These are phyloP conservation scores for Akanthomyces lecanii DNA, from an alignment of 2,329 filamentous ascomycete species.

Conservation along the genomic window DNA sequence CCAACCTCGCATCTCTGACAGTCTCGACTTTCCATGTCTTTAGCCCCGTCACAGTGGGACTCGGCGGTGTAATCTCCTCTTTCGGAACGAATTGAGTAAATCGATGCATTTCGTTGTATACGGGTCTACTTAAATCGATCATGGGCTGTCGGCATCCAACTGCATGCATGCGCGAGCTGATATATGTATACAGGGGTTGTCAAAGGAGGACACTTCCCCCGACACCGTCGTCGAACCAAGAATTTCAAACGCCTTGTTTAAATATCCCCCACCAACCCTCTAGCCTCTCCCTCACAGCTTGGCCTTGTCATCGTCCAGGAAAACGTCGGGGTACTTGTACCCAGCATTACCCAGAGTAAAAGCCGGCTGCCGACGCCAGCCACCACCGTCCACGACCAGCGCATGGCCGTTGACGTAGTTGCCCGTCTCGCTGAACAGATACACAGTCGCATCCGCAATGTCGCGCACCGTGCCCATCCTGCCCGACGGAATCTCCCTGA, in stretches of 20 bases:
- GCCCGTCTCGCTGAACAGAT: slow-evolving; percentile 78
- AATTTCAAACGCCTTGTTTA: not conserved
- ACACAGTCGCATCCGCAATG: slow-evolving; percentile 89
- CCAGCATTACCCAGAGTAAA: slow-evolving; percentile 40
- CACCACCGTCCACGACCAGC: slow-evolving; percentile 66
- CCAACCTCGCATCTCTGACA: not conserved
- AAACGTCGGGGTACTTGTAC: slow-evolving; percentile 52
- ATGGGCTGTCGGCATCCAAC: not conserved
- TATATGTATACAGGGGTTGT: not conserved
- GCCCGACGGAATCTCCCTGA: slow-evolving; percentile 62
- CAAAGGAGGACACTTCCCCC: not conserved
- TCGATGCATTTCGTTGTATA: not conserved
- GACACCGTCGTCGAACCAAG: not conserved
- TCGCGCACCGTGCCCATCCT: slow-evolving; percentile 77
- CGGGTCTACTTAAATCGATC: not conserved
- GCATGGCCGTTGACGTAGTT: slow-evolving; percentile 82
- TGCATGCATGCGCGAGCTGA: not conserved
- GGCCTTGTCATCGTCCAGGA: slow-evolving; percentile 32
- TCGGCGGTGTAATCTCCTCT: not conserved
- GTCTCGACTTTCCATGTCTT: not conserved
- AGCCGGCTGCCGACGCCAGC: slow-evolving; percentile 50
- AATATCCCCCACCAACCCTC: not conserved
- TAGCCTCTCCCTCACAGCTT: slow-evolving; percentile 34
- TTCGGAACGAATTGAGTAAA: not conserved
- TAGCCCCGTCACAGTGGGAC: not conserved